Conservation (phyloP, 2,329 filamentous ascomycete genomes). For the Elsinoe arachidis region DNA sequence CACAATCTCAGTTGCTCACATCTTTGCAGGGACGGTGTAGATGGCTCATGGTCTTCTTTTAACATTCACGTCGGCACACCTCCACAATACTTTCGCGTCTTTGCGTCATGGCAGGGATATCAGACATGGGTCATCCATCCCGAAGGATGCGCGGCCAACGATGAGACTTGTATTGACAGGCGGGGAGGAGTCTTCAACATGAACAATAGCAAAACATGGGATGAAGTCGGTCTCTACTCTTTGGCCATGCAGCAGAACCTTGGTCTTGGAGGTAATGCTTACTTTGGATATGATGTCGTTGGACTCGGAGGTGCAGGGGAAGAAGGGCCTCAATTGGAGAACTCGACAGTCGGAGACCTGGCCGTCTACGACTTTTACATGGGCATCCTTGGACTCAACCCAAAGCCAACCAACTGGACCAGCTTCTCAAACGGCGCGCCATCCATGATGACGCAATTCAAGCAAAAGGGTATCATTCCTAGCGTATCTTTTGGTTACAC, state of each 20-base stretch:
- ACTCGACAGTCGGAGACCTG: constrained; percentile 35
- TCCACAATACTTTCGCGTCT: constrained; percentile 45
- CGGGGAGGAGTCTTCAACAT: constrained; percentile 54
- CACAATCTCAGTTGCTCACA: constrained; percentile 8
- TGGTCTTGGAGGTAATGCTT: constrained; percentile 52
- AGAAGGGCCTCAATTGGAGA: constrained; percentile 33
- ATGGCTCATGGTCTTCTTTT: constrained; percentile 66
- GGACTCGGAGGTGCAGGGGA: constrained; percentile 33
- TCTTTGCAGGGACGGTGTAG: constrained; percentile 49
- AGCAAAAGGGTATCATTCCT: constrained; percentile 52
- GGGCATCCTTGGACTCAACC: constrained; percentile 41
- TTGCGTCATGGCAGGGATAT: constrained; percentile 59
- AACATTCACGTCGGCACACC: constrained; percentile 50
- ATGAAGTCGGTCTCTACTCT: constrained; percentile 50
- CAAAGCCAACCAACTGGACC: constrained; percentile 43
- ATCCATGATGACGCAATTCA: constrained; percentile 46
- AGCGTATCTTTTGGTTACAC: constrained; percentile 70
- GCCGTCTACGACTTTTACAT: constrained; percentile 36
- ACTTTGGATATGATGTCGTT: constrained; percentile 51
- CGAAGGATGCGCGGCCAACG: constrained; percentile 42
- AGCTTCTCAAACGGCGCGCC: constrained; percentile 46
- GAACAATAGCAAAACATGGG: constrained; percentile 49
- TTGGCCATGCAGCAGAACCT: constrained; percentile 50
- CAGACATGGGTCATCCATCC: constrained; percentile 61
- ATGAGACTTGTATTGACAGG: constrained; percentile 39